Percentiles rank a stretch among this genome's conserved stretches.
Evolutionary conservation across 106 monocot species (phyloP).

Genomic region (Agapanthus africanus): DNA sequence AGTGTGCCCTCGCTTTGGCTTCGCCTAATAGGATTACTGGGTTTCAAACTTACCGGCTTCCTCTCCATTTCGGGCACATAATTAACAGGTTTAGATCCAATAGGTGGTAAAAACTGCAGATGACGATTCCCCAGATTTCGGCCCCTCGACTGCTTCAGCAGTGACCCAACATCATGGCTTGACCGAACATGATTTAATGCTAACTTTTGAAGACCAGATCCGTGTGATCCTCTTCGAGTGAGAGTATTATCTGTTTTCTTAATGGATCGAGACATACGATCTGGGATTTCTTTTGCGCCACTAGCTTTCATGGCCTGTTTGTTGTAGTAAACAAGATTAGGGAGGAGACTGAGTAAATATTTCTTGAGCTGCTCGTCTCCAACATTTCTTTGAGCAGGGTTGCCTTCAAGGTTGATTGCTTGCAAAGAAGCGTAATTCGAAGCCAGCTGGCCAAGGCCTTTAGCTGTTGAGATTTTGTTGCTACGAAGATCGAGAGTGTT

Average conservation of each 20-base stretch:
- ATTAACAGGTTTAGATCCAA: conserved; percentile 11
- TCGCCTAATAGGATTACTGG: conserved; percentile 1
- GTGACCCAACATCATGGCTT: conserved; percentile 1
- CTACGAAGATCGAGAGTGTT: conserved; percentile 43
- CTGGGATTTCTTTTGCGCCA: conserved; percentile 33
- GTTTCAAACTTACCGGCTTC: conserved; percentile 2
- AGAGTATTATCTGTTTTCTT: conserved; percentile 28
- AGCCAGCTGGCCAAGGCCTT: conserved; percentile 64
- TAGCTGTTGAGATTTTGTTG: conserved; percentile 64
- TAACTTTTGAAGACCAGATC: conserved; percentile 9
- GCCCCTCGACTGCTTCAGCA: conserved; percentile 20
- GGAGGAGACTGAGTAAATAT: conserved; percentile 48
- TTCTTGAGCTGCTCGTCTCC: conserved; percentile 76
- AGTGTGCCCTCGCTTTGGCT: neutral
- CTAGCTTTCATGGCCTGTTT: conserved; percentile 38
- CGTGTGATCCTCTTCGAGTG: conserved; percentile 9
- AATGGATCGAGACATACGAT: conserved; percentile 8
- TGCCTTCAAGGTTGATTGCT: conserved; percentile 57
- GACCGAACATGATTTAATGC: conserved; percentile 11
- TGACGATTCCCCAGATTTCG: too few relatives aligned
- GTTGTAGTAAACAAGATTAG: conserved; percentile 51
- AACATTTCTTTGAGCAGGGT: conserved; percentile 60
- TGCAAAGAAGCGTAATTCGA: conserved; percentile 65
- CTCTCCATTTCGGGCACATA: neutral
- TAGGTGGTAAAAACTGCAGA: neutral